Base-by-base conservation (phyloP, 768 basidiomycete genomes). In the Collybia nuda region DNA sequence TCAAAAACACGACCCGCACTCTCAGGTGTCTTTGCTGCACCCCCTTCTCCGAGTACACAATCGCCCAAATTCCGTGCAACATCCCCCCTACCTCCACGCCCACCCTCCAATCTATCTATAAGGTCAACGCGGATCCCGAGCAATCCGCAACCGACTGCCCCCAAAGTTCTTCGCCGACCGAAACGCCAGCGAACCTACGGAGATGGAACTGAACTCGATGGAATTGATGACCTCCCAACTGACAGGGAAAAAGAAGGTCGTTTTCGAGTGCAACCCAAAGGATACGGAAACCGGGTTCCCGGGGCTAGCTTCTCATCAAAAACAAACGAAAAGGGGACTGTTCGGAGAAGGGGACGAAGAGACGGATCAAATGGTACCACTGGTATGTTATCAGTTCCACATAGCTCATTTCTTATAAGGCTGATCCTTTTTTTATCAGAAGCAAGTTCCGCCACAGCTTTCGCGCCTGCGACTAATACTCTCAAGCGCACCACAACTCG, bases 141-240 rank as follows among this genome's bases (percentile, higher is more conserved):
- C 37, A 70, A 66, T 55, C 68, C 74, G 40, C 70, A 65, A 32
- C 74, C 77, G 28, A 61, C 79, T 2, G 75, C 72, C 28, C 81
- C 87, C 5, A 90, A 85, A 67, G 67, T 91, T 11, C 70, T 93
- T 21, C 81, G 85, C 47, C 76, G 84, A 57, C 90, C 90, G 11
- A 93, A 92, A 68, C 86, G 89, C 35, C 79, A 78, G 54, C 76
- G 82, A 46, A 81, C 81, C 12, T 93, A 86, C 60, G 90, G 90
- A 5, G 89, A 93, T 61, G 94, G 94, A 12, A 93, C 91, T 8
- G 94, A 96, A 65, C 72, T 97, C 46, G 94, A 97, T 60, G 83
- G 67, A 2, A 79, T 97, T 51, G 94, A 95, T 22, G 94, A 97
- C 65, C 78, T 96, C 37, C 85, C 85, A 6, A 90, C 91, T 8